Conservation (phyloP, 495 filamentous ascomycete species). For the Penicillium robsamsonii region DNA sequence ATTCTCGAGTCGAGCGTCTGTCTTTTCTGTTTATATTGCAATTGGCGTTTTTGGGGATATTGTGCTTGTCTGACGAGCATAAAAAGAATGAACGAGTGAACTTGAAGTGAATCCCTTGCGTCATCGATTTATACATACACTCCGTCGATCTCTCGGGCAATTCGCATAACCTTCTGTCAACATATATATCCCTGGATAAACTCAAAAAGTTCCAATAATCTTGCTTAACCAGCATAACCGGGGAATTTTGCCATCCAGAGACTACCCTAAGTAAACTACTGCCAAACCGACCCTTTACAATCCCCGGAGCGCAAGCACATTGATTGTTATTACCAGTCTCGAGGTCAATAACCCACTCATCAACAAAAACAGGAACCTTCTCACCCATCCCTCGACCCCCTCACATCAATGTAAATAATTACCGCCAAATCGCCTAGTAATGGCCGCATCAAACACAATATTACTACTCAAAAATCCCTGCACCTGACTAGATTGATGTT, state of each 20-base stretch:
- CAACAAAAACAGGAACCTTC: constrained; percentile 34
- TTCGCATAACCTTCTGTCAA: background rate
- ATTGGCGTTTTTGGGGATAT: constrained; percentile 6
- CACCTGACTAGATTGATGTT: background rate
- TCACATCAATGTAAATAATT: constrained; percentile 22
- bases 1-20: constrained; percentile 1
- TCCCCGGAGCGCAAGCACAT: constrained; percentile 19
- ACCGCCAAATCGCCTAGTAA: background rate
- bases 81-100: constrained; percentile 7
- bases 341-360: constrained; percentile 31
- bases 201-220: constrained; percentile 28
- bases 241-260: constrained; percentile 31
- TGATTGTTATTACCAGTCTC: constrained; percentile 18
- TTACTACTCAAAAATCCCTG: background rate
- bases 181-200: constrained; percentile 19
- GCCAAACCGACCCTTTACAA: constrained; percentile 9
- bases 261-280: constrained; percentile 23
- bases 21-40: constrained; percentile 3
- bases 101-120: background rate
- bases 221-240: constrained; percentile 20
- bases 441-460: constrained; percentile 5
- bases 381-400: constrained; percentile 17
- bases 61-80: background rate
- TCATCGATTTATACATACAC: background rate
- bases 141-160: background rate